Evolutionary conservation across 2,329 filamentous ascomycete genomes (phyloP).

Genomic region (Aureobasidium sp.): DNA sequence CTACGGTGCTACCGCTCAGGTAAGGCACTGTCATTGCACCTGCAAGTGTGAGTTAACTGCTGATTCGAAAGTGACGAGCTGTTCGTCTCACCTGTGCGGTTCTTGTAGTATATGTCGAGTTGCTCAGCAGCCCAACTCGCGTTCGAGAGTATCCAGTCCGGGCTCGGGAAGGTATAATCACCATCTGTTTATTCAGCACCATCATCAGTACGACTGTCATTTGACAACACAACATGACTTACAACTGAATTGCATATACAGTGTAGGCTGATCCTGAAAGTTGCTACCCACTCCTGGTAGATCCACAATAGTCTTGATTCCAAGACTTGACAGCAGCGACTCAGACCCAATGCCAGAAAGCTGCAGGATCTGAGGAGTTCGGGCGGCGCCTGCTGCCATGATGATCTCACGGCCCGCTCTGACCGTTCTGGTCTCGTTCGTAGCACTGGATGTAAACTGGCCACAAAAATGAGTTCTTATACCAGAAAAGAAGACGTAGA

Average conservation of each 20-base stretch:
- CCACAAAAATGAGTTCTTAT: conserved; percentile 7
- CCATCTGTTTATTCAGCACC: conserved; percentile 18
- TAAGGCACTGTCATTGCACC: conserved; percentile 24
- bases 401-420: conserved; percentile 27
- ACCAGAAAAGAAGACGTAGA: too few relatives aligned
- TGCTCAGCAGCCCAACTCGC: conserved; percentile 7
- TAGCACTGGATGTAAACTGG: conserved; percentile 2
- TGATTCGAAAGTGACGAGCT: conserved; percentile 14
- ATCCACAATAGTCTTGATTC: conserved; percentile 26
- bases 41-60: not conserved
- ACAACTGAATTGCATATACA: conserved; percentile 13
- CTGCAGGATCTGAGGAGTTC: conserved; percentile 31
- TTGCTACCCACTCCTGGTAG: conserved; percentile 30
- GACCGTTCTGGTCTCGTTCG: not conserved
- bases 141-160: conserved; percentile 27
- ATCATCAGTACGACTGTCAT: not conserved
- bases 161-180: conserved; percentile 20
- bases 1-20: conserved; percentile 26
- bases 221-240: not conserved
- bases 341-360: conserved; percentile 24
- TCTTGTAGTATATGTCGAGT: not conserved
- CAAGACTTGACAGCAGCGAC: conserved; percentile 22
- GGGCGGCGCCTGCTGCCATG: conserved; percentile 30
- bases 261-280: conserved; percentile 25
- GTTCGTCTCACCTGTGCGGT: conserved; percentile 18